Evolutionary conservation across 2,329 filamentous ascomycete species (phyloP).

Genomic region (Cladophialophora chaetospira): DNA sequence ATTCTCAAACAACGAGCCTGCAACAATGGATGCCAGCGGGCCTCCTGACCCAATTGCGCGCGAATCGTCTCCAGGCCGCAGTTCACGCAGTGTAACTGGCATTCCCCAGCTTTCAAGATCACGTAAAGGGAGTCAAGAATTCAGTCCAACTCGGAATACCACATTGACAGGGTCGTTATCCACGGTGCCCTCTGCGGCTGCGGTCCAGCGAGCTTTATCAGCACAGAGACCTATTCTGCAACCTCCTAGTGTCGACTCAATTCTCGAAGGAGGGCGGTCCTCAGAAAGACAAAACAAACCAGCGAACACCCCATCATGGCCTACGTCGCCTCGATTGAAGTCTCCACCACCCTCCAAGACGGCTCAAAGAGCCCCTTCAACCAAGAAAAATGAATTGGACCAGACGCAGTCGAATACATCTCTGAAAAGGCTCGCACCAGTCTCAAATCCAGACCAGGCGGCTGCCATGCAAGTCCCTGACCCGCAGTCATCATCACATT

Average conservation of each 20-base stretch:
- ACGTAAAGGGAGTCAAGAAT: conserved; percentile 68
- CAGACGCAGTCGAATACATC: conserved; percentile 52
- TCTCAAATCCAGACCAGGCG: conserved; percentile 24
- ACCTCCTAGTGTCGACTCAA: conserved; percentile 61
- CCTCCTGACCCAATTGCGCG: too few relatives aligned
- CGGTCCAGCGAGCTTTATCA: conserved; percentile 68
- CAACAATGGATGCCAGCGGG: too few relatives aligned
- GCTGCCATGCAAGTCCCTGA: conserved; percentile 27
- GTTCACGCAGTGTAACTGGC: conserved; percentile 33
- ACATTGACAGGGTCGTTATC: conserved; percentile 45
- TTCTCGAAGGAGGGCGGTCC: conserved; percentile 63
- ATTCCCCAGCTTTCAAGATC: conserved; percentile 50
- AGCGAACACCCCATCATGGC: conserved; percentile 66
- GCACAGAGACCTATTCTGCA: conserved; percentile 67
- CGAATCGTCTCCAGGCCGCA: conserved; percentile 25
- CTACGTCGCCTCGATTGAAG: conserved; percentile 73
- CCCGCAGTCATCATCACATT: conserved; percentile 36
- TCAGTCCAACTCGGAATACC: conserved; percentile 59
- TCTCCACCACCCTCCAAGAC: conserved; percentile 67
- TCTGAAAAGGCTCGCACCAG: conserved; percentile 47
- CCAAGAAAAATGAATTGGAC: conserved; percentile 51
- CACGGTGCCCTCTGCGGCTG: conserved; percentile 60
- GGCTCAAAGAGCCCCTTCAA: conserved; percentile 37
- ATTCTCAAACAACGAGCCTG: too few relatives aligned
- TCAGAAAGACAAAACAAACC: conserved; percentile 61